phyloP scores from a whole-genome alignment of 768 basidiomycete species.

The Lactarius hengduanensis region DNA sequence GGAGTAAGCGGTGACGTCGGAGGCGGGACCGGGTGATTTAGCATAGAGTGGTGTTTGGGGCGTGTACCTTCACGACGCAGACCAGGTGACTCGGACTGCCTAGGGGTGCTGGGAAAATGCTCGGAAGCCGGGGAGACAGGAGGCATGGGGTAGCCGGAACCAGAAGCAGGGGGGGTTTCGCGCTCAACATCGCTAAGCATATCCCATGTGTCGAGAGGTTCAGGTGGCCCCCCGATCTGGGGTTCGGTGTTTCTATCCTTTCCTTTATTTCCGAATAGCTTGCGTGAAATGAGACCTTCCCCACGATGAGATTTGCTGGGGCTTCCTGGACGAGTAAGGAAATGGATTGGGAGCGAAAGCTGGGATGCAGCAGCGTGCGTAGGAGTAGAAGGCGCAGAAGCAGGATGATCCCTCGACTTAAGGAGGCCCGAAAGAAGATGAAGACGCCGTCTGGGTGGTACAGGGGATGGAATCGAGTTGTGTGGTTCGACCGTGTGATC shows the following conservation, averaged over 20 bases:
- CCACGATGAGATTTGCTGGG: slow-evolving; percentile 22
- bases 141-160: background rate
- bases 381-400: slow-evolving; percentile 29
- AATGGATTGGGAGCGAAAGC: slow-evolving; percentile 26
- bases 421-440: slow-evolving; percentile 24
- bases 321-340: slow-evolving; percentile 23
- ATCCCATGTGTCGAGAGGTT: slow-evolving; percentile 28
- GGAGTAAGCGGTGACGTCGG: slow-evolving; percentile 11
- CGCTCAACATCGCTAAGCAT: slow-evolving; percentile 26
- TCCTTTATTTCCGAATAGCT: slow-evolving; percentile 28
- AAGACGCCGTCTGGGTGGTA: slow-evolving; percentile 23
- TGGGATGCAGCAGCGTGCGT: slow-evolving; percentile 27
- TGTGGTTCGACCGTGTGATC: slow-evolving; percentile 1
- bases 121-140: slow-evolving; percentile 9
- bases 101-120: background rate
- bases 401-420: slow-evolving; percentile 25
- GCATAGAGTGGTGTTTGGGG: slow-evolving; percentile 26
- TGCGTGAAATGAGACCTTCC: slow-evolving; percentile 25
- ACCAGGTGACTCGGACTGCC: slow-evolving; percentile 9
- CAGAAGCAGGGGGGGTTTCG: slow-evolving; percentile 8
- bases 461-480: slow-evolving; percentile 20
- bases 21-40: slow-evolving; percentile 14
- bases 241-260: slow-evolving; percentile 24
- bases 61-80: slow-evolving; percentile 15
- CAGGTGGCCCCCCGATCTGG: slow-evolving; percentile 13